Base-by-base conservation (phyloP, 371 early-diverging fungal species). In the Mortierella sp. region DNA sequence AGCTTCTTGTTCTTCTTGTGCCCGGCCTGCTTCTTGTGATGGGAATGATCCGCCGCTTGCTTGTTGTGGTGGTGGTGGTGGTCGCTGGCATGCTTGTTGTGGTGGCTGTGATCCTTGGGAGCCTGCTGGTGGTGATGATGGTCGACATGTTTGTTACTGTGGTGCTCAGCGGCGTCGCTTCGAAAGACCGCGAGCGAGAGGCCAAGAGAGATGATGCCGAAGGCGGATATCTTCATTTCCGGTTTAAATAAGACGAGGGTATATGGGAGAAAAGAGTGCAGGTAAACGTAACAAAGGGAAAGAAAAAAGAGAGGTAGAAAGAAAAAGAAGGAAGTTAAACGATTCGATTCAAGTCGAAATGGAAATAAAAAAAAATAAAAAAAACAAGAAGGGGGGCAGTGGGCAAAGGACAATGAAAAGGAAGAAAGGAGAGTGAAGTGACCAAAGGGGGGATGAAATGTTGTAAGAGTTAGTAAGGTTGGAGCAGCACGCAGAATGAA, bases 191-290 rank as follows among this genome's bases (percentile, higher is more conserved):
- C 79, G 14, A 82, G 75, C 44, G 82, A 82, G 47, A 82, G 42
- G 11, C 79, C 79, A 31, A 82, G 21, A 9, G 79, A 79, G 8
- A 82, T 75, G 63, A 82, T 78, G 34, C 82, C 75, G 1, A 83
- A 16, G 31, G 80, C 19, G 5, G 70, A 55, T 16, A 83, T 44
- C 77, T 76, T 83, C 80, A 79, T 83, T 31, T 34, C 8, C 1
- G 60, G 16, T 28, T 28, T 19, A 19, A 31, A 63, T 11, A 60
- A 14, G 42, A 38, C 42, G 42, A 38, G 31, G 28, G 1, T 58
- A 60, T 60, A 28, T 28, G 28, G 13, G 16, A 28, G 60, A 11
- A 28, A 31, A 28, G n/a, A 28, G 44, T 28, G 28, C 9, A 28
- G 26, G 58, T 58, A 58, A 58, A 10, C 4, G 28, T n/a, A 58